Percentiles rank a stretch among this genome's conserved stretches.
Conservation (phyloP, 1,284 basidiomycete genomes). For the Moesziomyces sp. region DNA sequence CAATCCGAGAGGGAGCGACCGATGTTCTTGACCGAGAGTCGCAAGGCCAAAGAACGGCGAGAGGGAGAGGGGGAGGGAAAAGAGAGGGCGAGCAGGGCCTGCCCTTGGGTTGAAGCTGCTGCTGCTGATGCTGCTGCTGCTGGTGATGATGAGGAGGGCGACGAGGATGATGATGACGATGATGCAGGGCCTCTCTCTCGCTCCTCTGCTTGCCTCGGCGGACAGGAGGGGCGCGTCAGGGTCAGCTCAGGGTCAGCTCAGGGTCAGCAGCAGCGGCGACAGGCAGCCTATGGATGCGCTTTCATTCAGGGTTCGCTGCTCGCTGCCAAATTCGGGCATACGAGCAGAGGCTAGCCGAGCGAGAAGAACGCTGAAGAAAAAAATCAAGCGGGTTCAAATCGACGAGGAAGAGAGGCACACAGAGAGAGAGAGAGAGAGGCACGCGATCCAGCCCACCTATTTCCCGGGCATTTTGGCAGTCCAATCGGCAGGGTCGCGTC, state of each 20-base stretch:
- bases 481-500: conserved; percentile 17
- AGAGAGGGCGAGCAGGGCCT: not conserved
- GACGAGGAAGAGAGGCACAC: too few species aligned
- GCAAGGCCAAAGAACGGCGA: not conserved
- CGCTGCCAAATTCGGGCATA: too few species aligned
- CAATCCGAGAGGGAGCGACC: not conserved
- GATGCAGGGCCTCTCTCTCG: not conserved
- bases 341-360: conserved; percentile 1
- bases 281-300: too few species aligned
- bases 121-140: conserved; percentile 3
- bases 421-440: too few species aligned
- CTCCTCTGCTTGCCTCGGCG: not conserved
- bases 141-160: not conserved
- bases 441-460: too few species aligned
- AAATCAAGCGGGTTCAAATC: too few species aligned
- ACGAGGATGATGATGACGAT: not conserved
- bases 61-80: not conserved
- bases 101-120: not conserved
- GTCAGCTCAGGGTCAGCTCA: conserved; percentile 4
- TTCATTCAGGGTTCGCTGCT: conserved; percentile 6
- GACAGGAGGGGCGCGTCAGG: not conserved
- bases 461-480: too few species aligned
- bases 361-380: conserved; percentile 2
- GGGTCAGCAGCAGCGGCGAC: too few species aligned
- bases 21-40: not conserved